Evolutionary conservation across 2,329 filamentous ascomycete genomes (phyloP).

Genomic region (Penicillium sp.): DNA sequence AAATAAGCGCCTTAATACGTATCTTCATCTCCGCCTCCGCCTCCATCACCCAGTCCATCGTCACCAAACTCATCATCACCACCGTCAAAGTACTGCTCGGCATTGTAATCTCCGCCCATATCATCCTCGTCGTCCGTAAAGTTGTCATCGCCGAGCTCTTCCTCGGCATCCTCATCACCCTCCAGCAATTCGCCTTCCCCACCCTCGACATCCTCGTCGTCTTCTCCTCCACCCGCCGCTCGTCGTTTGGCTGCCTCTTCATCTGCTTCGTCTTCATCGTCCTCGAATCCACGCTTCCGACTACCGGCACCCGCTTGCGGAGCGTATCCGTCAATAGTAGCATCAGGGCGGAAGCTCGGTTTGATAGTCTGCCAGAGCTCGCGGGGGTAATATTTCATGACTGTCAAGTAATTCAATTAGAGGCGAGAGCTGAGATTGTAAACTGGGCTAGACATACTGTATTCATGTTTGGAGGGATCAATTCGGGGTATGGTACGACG

Average conservation of each 20-base stretch:
- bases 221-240: conserved; percentile 22
- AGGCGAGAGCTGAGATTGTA: neutral
- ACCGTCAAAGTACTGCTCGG: conserved; percentile 58
- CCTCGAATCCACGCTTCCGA: conserved; percentile 40
- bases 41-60: conserved; percentile 52
- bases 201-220: conserved; percentile 26
- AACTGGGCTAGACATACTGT: conserved; percentile 44
- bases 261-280: conserved; percentile 42
- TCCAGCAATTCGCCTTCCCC: conserved; percentile 31
- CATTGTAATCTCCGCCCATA: conserved; percentile 57
- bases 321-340: conserved; percentile 27
- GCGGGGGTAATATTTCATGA: conserved; percentile 53
- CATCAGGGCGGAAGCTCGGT: conserved; percentile 38
- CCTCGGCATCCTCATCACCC: conserved; percentile 45
- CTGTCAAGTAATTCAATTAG: conserved; percentile 28
- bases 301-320: conserved; percentile 15
- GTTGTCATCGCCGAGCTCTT: conserved; percentile 53
- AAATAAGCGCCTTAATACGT: conserved; percentile 30
- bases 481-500: conserved; percentile 52
- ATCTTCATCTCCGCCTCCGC: conserved; percentile 48
- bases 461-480: conserved; percentile 43
- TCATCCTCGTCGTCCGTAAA: conserved; percentile 57
- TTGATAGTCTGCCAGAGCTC: conserved; percentile 54
- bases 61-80: conserved; percentile 52
- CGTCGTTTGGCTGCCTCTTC: conserved; percentile 31